A percentile compares a stretch with the other conserved stretches of the same genome.
Evolutionary conservation across 176 grass and related monocot genomes (phyloP).

Genomic region (Rhipidocladum racemiflorum): DNA sequence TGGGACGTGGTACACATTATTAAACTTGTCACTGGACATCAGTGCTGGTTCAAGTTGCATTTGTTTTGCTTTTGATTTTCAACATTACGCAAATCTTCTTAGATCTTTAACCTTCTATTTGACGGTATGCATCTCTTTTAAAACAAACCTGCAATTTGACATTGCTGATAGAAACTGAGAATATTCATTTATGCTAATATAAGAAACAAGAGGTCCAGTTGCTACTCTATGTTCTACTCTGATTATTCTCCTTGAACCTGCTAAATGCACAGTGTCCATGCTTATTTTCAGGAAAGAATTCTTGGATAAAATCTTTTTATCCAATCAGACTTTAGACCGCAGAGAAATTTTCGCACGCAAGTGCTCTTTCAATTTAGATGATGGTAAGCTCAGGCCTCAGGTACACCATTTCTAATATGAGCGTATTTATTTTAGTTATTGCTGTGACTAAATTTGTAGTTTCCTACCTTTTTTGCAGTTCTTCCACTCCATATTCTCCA

Average conservation of each 20-base stretch:
- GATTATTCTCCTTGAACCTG: not conserved
- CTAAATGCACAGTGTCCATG: conserved; percentile 14
- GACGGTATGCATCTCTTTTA: not conserved
- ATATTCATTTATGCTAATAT: conserved; percentile 21
- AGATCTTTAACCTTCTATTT: not conserved
- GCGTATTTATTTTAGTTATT: not conserved
- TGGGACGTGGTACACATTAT: not conserved
- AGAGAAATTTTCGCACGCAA: conserved; percentile 51
- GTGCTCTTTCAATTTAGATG: conserved; percentile 48
- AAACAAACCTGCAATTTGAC: not conserved
- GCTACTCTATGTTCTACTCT: not conserved
- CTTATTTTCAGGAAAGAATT: conserved; percentile 53
- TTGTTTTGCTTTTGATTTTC: not conserved
- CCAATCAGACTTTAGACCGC: conserved; percentile 47
- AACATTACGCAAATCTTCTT: not conserved
- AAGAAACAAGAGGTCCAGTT: not conserved
- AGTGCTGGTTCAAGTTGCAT: not conserved
- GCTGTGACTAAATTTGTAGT: conserved; percentile 13
- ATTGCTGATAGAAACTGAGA: not conserved
- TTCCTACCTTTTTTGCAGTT: conserved; percentile 39
- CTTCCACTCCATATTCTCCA: conserved; percentile 31
- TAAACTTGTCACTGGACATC: not conserved
- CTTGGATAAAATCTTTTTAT: conserved; percentile 47
- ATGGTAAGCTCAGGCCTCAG: conserved; percentile 47
- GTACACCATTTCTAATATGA: not conserved